Percentiles rank a stretch among this genome's conserved stretches.
These are phyloP conservation scores for Mucor piriformis DNA, from an alignment of 371 early-diverging fungal species.

Conservation along the genomic window DNA sequence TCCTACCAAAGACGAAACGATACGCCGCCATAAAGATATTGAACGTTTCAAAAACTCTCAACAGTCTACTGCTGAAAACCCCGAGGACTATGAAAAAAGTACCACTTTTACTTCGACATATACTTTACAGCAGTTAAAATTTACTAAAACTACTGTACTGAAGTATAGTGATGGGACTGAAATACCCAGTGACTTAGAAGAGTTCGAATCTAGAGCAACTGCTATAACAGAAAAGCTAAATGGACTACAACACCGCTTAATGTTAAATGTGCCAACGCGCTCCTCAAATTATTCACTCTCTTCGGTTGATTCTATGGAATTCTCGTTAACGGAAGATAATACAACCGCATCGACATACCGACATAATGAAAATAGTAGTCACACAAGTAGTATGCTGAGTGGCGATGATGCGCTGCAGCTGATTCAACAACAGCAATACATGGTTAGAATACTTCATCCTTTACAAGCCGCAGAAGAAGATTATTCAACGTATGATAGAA, in stretches of 20 bases:
- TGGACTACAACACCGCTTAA: conserved; percentile 32
- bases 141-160: conserved; percentile 35
- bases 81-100: neutral
- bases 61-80: conserved; percentile 9
- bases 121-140: conserved; percentile 34
- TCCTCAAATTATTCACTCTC: conserved; percentile 16
- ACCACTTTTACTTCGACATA: conserved; percentile 40
- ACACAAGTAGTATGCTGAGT: conserved; percentile 7
- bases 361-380: conserved; percentile 6
- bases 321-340: conserved; percentile 22
- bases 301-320: conserved; percentile 19
- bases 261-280: conserved; percentile 39
- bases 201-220: conserved; percentile 28
- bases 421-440: conserved; percentile 8
- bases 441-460: conserved; percentile 37
- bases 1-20: conserved; percentile 12
- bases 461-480: conserved; percentile 47
- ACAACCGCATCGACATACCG: conserved; percentile 6
- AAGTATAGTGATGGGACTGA: conserved; percentile 26
- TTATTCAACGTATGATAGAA: conserved; percentile 33
- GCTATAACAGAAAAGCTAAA: conserved; percentile 35
- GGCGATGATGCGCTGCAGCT: conserved; percentile 7
- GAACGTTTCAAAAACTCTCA: conserved; percentile 20
- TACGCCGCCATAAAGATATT: conserved; percentile 21
- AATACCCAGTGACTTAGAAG: conserved; percentile 30